phyloP scores from a whole-genome alignment of 768 basidiomycete species.

The Pleurotus tuoliensis region DNA sequence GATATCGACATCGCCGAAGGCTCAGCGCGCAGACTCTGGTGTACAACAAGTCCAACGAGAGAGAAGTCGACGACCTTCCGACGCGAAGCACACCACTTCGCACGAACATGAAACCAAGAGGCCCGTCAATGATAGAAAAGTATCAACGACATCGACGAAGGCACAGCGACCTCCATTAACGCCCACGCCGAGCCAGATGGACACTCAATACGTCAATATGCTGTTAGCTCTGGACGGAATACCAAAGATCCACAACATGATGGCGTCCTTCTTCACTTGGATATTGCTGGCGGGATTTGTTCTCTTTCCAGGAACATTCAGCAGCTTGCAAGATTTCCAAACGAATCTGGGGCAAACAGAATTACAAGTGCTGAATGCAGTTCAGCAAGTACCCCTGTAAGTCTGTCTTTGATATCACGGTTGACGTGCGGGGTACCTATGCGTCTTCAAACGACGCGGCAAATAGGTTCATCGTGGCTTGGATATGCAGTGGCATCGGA shows the following conservation, averaged over 20 bases:
- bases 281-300: constrained; percentile 59
- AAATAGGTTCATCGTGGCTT: constrained; percentile 49
- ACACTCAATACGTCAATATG: constrained; percentile 59
- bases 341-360: constrained; percentile 23
- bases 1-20: too few species aligned
- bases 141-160: neutral
- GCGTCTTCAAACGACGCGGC: neutral
- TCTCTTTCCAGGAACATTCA: constrained; percentile 60
- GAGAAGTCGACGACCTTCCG: too few species aligned
- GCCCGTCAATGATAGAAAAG: too few species aligned
- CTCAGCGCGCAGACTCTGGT: too few species aligned
- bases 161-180: neutral
- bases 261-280: constrained; percentile 61
- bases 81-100: too few species aligned
- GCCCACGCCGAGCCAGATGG: constrained; percentile 24
- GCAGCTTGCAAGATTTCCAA: constrained; percentile 35
- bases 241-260: constrained; percentile 41
- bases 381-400: constrained; percentile 45
- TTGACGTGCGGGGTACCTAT: neutral
- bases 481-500: constrained; percentile 52
- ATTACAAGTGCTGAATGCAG: constrained; percentile 26
- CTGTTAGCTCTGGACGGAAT: constrained; percentile 57
- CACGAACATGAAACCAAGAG: too few species aligned
- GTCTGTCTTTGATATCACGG: constrained; percentile 13
- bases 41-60: too few species aligned